Conservation (phyloP, 306 rosid genomes). For the Prosopis cineraria region DNA sequence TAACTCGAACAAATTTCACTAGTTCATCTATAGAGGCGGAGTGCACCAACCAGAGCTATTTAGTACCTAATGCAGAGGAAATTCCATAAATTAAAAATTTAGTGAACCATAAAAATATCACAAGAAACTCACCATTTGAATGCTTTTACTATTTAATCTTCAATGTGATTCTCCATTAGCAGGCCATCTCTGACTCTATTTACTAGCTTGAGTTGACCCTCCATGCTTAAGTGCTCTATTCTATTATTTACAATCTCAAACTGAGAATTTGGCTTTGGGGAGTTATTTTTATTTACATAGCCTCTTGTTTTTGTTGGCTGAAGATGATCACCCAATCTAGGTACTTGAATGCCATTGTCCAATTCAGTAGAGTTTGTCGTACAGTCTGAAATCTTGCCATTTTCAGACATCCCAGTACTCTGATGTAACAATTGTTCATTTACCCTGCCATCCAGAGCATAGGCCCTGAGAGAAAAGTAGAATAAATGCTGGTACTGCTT, state of each 20-base stretch:
- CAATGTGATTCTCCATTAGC: slow-evolving; percentile 76
- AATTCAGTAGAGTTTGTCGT: slow-evolving; percentile 37
- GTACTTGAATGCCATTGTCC: slow-evolving; percentile 48
- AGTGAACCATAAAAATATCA: not conserved
- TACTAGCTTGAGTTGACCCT: slow-evolving; percentile 81
- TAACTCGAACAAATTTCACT: not conserved
- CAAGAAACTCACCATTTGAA: slow-evolving; percentile 17
- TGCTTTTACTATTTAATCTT: slow-evolving; percentile 40
- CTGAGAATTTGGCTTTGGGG: slow-evolving; percentile 53
- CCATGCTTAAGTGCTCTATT: slow-evolving; percentile 65
- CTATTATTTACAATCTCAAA: slow-evolving; percentile 84
- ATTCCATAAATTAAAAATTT: not conserved
- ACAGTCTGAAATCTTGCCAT: slow-evolving; percentile 51
- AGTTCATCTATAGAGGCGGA: not conserved
- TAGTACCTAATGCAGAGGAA: slow-evolving; percentile 2
- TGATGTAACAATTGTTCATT: slow-evolving; percentile 49
- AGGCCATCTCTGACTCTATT: slow-evolving; percentile 63
- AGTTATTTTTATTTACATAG: slow-evolving; percentile 68
- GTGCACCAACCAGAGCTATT: not conserved
- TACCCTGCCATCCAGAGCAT: slow-evolving; percentile 46
- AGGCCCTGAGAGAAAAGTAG: slow-evolving; percentile 43
- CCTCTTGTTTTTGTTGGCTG: slow-evolving; percentile 44
- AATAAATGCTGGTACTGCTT: not conserved
- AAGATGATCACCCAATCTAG: slow-evolving; percentile 49
- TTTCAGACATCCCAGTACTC: slow-evolving; percentile 47